Percentiles rank a stretch among this genome's conserved stretches.
These are phyloP conservation scores for Candida coleopterorum DNA, from an alignment of 805 yeast species.

Conservation along the genomic window DNA sequence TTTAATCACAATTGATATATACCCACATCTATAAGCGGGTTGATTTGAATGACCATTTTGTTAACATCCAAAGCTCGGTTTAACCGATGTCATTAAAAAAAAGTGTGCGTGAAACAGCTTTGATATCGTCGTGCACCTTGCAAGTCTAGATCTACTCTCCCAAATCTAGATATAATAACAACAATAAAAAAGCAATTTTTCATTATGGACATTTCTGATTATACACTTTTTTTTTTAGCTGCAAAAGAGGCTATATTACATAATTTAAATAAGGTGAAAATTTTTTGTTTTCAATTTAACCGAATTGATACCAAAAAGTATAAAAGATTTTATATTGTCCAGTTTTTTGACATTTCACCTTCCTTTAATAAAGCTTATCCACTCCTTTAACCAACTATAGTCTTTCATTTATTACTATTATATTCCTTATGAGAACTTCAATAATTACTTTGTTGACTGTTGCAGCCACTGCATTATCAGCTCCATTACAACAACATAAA, in stretches of 20 bases:
- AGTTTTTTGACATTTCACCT: neutral
- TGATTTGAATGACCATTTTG: too few species aligned
- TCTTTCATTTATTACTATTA: slow-evolving; percentile 8
- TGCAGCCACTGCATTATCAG: slow-evolving; percentile 26
- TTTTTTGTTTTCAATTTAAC: slow-evolving; percentile 5
- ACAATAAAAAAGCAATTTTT: neutral
- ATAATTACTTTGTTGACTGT: slow-evolving; percentile 21
- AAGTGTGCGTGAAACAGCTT: too few species aligned
- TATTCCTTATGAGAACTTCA: slow-evolving; percentile 23
- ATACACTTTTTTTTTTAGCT: too few species aligned
- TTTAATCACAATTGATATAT: too few species aligned
- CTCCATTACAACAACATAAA: slow-evolving; percentile 35
- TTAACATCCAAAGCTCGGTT: too few species aligned
- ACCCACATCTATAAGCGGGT: too few species aligned
- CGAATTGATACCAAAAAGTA: neutral
- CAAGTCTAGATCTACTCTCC: neutral
- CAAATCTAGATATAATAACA: neutral
- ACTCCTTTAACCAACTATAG: slow-evolving; percentile 10
- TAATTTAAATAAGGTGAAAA: too few species aligned
- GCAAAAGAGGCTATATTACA: neutral
- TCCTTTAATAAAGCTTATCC: neutral
- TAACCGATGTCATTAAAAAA: too few species aligned
- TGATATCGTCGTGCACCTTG: too few species aligned
- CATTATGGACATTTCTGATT: too few species aligned
- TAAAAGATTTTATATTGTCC: neutral